phyloP scores from a whole-genome alignment of 129 eudicot genomes.

The Lactuca saligna region DNA sequence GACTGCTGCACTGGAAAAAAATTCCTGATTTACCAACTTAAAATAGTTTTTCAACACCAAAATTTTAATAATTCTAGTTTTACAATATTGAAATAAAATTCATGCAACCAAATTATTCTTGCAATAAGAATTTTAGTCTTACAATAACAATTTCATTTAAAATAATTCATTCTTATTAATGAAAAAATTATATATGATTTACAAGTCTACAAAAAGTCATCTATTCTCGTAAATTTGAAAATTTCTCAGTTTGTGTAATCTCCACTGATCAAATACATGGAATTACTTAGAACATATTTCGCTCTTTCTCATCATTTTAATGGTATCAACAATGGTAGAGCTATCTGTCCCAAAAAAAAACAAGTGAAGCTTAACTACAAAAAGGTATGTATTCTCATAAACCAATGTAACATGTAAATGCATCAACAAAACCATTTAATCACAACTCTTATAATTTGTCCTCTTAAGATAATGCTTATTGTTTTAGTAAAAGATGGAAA shows the following conservation, averaged over 20 bases:
- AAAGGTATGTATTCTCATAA: constrained; percentile 27
- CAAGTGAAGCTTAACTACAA: constrained; percentile 91
- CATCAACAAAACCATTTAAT: constrained; percentile 13
- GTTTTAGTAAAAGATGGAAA: background rate
- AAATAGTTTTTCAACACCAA: no score
- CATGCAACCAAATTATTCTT: no score
- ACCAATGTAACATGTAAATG: constrained; percentile 66
- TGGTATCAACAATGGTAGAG: constrained; percentile 81
- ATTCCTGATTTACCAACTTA: no score
- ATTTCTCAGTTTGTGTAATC: background rate
- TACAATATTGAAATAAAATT: no score
- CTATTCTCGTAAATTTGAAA: no score
- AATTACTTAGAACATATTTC: constrained; percentile 37
- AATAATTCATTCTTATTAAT: background rate
- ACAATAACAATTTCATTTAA: no score
- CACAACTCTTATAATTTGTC: no score
- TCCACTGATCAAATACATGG: background rate
- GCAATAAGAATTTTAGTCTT: no score
- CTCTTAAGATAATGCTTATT: no score
- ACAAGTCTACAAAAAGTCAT: background rate
- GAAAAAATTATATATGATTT: background rate
- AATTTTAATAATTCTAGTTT: no score
- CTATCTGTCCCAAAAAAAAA: constrained; percentile 90
- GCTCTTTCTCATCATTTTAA: constrained; percentile 68
- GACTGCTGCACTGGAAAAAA: no score